phyloP scores from a whole-genome alignment of 805 yeast genomes.

The Maudiozyma bulderi region DNA sequence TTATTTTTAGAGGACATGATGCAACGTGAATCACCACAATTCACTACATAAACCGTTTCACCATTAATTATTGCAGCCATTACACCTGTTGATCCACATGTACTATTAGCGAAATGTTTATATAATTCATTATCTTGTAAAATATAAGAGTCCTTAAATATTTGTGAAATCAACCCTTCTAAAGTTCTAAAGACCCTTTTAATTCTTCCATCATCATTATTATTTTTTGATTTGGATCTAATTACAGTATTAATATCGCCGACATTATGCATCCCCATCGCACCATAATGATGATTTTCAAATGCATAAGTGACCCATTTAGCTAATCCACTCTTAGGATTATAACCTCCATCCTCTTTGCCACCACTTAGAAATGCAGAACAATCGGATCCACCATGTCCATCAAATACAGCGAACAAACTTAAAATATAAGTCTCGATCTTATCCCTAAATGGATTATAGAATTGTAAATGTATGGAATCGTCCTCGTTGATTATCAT shows the following conservation, averaged over 20 bases:
- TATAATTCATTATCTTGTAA: slow-evolving; percentile 38
- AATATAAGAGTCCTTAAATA: slow-evolving; percentile 37
- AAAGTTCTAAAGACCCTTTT: slow-evolving; percentile 22
- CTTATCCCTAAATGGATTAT: slow-evolving; percentile 23
- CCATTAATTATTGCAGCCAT: slow-evolving; percentile 37
- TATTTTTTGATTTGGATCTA: not conserved
- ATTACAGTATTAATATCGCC: slow-evolving; percentile 2
- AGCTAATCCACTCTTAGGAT: slow-evolving; percentile 16
- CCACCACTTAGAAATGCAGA: slow-evolving; percentile 42
- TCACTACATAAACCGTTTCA: slow-evolving; percentile 45
- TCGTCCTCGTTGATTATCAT: slow-evolving; percentile 40
- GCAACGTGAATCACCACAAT: slow-evolving; percentile 70
- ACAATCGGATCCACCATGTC: slow-evolving; percentile 67
- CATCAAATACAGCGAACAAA: slow-evolving; percentile 70
- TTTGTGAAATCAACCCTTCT: slow-evolving; percentile 29
- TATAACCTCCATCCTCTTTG: slow-evolving; percentile 7
- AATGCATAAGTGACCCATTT: slow-evolving; percentile 25
- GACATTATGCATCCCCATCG: slow-evolving; percentile 4
- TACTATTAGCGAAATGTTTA: slow-evolving; percentile 30
- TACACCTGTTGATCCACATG: slow-evolving; percentile 47
- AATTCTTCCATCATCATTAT: slow-evolving; percentile 1
- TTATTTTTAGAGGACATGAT: slow-evolving; percentile 39
- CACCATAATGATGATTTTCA: slow-evolving; percentile 24
- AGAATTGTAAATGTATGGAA: slow-evolving; percentile 25
- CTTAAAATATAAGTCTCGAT: slow-evolving; percentile 21